Percentiles rank a stretch among this genome's conserved stretches.
phyloP scores from a whole-genome alignment of 345 rosid genomes.

The Bruguiera gymnorhiza region DNA sequence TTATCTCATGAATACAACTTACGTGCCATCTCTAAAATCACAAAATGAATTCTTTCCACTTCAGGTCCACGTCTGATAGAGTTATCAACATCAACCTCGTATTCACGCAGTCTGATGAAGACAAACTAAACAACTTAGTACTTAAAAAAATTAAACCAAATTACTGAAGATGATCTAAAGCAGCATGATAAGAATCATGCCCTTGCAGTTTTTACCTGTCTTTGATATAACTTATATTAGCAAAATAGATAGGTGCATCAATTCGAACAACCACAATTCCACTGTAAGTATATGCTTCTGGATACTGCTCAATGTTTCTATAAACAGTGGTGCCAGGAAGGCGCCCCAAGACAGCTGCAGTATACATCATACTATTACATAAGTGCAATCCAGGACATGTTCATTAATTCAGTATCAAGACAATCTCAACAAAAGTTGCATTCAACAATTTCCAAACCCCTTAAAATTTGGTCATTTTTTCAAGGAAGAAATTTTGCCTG shows the following conservation, averaged over 20 bases:
- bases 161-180: not conserved
- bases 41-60: constrained; percentile 75
- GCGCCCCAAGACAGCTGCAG: constrained; percentile 91
- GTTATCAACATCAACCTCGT: constrained; percentile 74
- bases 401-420: not conserved
- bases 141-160: not conserved
- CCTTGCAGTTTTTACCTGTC: constrained; percentile 52
- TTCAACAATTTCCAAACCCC: too few relatives aligned
- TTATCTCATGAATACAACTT: constrained; percentile 31
- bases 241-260: constrained; percentile 95
- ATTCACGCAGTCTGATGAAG: constrained; percentile 69
- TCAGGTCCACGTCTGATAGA: constrained; percentile 74
- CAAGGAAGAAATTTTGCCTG: too few relatives aligned
- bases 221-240: constrained; percentile 89
- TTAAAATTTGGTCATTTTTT: too few relatives aligned
- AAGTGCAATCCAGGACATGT: not conserved
- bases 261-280: constrained; percentile 90
- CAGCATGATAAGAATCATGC: constrained; percentile 6
- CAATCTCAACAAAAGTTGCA: not conserved
- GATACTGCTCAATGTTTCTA: constrained; percentile 85
- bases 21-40: constrained; percentile 96
- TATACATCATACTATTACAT: constrained; percentile 10
- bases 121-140: constrained; percentile 16
- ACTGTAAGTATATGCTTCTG: constrained; percentile 88
- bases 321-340: constrained; percentile 99